Evolutionary conservation across 441 rosid genomes (phyloP).

Genomic region (Lepidium campestre): DNA sequence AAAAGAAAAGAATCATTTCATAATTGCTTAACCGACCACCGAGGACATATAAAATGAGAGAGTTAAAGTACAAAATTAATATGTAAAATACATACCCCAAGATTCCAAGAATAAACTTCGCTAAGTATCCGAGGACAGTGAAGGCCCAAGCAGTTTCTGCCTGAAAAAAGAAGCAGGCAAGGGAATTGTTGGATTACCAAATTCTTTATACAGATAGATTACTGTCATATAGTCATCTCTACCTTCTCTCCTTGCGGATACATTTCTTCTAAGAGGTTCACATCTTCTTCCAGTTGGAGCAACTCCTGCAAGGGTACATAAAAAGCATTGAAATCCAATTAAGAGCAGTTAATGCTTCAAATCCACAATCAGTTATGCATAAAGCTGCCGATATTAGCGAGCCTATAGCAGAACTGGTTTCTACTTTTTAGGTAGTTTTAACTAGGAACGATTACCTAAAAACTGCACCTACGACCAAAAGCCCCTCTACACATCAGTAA

Average conservation of each 20-base stretch:
- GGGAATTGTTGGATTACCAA: background rate
- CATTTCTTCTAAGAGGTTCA: constrained; percentile 90
- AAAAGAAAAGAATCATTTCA: background rate
- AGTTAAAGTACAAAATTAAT: background rate
- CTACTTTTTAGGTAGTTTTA: background rate
- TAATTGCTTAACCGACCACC: background rate
- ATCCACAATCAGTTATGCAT: background rate
- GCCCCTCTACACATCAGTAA: background rate
- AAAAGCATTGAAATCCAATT: background rate
- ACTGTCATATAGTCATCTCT: background rate
- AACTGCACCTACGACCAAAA: constrained; percentile 1
- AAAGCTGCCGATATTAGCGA: background rate
- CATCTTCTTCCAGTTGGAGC: constrained; percentile 94
- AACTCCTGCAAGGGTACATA: constrained; percentile 60
- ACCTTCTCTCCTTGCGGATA: constrained; percentile 99
- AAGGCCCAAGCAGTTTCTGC: constrained; percentile 98
- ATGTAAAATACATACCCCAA: constrained; percentile 61
- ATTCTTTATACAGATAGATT: background rate
- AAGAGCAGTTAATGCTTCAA: background rate
- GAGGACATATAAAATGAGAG: background rate
- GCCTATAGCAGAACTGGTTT: background rate
- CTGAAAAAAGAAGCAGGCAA: constrained; percentile 33
- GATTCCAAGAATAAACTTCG: constrained; percentile 82
- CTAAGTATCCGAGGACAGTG: constrained; percentile 94
- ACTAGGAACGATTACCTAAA: background rate